These are phyloP conservation scores for Trichosanthes cucumerina DNA, from an alignment of 306 rosid genomes.

Conservation along the genomic window DNA sequence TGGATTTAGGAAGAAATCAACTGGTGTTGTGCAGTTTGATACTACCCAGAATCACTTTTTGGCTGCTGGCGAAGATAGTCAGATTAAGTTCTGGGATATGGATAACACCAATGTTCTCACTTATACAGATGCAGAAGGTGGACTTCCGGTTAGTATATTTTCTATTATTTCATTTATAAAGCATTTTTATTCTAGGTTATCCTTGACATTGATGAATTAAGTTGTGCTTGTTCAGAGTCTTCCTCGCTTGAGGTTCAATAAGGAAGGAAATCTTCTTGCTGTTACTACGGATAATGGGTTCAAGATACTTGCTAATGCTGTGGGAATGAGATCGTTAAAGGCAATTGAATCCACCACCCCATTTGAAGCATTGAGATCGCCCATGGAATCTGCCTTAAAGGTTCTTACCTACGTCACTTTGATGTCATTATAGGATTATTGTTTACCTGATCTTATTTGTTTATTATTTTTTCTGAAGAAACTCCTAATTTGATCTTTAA, in stretches of 20 bases:
- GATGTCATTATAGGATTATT: constrained; percentile 1
- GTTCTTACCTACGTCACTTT: constrained; percentile 25
- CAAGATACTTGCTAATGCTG: constrained; percentile 66
- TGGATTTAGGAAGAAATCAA: constrained; percentile 71
- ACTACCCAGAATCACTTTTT: constrained; percentile 69
- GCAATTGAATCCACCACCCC: constrained; percentile 41
- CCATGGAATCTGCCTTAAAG: constrained; percentile 63
- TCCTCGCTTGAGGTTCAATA: constrained; percentile 74
- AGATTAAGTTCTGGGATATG: constrained; percentile 90
- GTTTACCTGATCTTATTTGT: background rate
- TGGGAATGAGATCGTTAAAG: constrained; percentile 51
- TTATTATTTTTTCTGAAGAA: background rate
- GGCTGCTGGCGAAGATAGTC: constrained; percentile 85
- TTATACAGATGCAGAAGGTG: constrained; percentile 63
- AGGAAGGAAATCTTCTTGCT: constrained; percentile 83
- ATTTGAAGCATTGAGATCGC: constrained; percentile 60
- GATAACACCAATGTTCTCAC: constrained; percentile 36
- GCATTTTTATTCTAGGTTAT: background rate
- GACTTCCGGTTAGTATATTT: constrained; percentile 50
- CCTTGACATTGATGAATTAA: constrained; percentile 11
- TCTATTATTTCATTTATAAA: background rate
- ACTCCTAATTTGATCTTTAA: constrained; percentile 9
- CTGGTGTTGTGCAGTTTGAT: constrained; percentile 75
- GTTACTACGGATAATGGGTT: constrained; percentile 73
- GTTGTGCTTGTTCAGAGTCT: constrained; percentile 43